Conservation (phyloP, 805 yeast species). For the Wickerhamiella domercqiae region DNA sequence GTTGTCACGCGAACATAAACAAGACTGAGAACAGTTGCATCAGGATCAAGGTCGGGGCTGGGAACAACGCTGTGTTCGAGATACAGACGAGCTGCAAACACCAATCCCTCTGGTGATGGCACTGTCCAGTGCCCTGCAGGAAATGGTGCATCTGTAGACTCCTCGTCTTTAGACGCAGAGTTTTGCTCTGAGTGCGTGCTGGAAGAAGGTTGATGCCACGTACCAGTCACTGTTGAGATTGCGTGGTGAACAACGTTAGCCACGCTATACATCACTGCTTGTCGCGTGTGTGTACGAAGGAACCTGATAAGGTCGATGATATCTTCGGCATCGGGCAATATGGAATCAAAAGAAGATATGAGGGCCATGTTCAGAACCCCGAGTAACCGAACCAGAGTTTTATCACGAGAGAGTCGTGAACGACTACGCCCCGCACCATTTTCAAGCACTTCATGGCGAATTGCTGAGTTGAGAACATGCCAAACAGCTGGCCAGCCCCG, state of each 20-base stretch:
- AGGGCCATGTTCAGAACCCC: slow-evolving; percentile 54
- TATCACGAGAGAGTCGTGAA: slow-evolving; percentile 48
- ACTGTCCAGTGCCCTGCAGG: background rate
- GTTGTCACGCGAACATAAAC: background rate
- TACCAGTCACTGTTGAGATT: slow-evolving; percentile 20
- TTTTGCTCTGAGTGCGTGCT: background rate
- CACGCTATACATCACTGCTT: slow-evolving; percentile 49
- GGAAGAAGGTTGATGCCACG: background rate
- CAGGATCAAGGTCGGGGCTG: background rate
- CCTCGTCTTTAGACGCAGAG: background rate
- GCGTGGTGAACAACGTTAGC: slow-evolving; percentile 54
- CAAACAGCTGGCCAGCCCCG: slow-evolving; percentile 32
- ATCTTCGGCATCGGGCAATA: slow-evolving; percentile 32
- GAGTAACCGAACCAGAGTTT: slow-evolving; percentile 54
- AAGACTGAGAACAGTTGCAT: background rate
- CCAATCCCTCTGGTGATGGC: background rate
- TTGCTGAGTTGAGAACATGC: slow-evolving; percentile 33
- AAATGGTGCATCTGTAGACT: background rate
- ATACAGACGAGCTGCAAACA: background rate
- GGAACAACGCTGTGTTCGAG: background rate
- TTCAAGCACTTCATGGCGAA: slow-evolving; percentile 51
- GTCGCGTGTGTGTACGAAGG: slow-evolving; percentile 35
- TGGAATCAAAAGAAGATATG: slow-evolving; percentile 43
- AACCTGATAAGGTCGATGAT: slow-evolving; percentile 32
- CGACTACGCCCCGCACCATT: slow-evolving; percentile 74